Conservation (phyloP, 73 alveolate genomes). For the Loxodes magnus region DNA sequence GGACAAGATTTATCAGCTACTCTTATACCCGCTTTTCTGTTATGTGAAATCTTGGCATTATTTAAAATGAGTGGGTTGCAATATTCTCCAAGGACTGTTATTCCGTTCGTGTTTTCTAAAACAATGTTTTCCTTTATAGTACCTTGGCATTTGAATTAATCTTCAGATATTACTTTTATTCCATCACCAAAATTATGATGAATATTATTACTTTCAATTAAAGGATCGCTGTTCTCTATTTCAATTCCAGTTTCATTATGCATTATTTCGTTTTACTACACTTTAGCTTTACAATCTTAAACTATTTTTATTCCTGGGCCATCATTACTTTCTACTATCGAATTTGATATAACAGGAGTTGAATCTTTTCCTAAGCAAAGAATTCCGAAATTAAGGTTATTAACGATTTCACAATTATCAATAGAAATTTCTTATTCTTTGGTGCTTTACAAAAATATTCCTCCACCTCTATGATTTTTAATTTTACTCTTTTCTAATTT, state of each 20-base stretch:
- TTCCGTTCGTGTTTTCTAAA: slow-evolving; percentile 10
- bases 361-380: slow-evolving; percentile 46
- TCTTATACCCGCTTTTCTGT: slow-evolving; percentile 82
- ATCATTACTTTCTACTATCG: slow-evolving; percentile 29
- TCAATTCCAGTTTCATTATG: slow-evolving; percentile 50
- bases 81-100: not conserved
- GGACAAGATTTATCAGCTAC: slow-evolving; percentile 69
- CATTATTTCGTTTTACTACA: slow-evolving; percentile 49
- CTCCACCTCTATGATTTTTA: slow-evolving; percentile 1
- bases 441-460: not conserved
- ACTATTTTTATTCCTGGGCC: slow-evolving; percentile 56
- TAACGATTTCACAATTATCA: slow-evolving; percentile 35
- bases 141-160: not conserved
- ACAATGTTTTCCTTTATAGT: not conserved
- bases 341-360: slow-evolving; percentile 21
- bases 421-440: slow-evolving; percentile 1
- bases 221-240: slow-evolving; percentile 38
- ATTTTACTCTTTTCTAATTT: slow-evolving; percentile 1
- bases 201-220: slow-evolving; percentile 39
- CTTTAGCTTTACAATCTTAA: slow-evolving; percentile 37
- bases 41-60: slow-evolving; percentile 56
- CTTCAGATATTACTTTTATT: slow-evolving; percentile 22
- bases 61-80: slow-evolving; percentile 46
- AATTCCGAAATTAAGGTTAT: slow-evolving; percentile 40
- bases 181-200: slow-evolving; percentile 44